Conservation (phyloP, 208 protist genomes). For the Novymonas esmeraldas region DNA sequence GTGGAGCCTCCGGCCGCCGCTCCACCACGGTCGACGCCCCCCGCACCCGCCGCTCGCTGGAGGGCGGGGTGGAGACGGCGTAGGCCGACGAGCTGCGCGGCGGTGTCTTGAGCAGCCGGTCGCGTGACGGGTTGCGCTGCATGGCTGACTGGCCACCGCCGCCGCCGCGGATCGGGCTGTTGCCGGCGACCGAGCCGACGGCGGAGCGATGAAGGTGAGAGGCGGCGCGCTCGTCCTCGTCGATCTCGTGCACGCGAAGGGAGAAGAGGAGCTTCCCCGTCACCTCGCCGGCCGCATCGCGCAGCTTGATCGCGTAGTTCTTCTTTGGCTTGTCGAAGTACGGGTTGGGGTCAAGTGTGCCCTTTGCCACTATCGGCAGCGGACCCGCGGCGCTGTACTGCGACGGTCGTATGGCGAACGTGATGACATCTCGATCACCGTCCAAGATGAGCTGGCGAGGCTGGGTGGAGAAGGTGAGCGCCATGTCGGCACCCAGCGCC, state of each 20-base stretch:
- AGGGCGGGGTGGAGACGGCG: not conserved
- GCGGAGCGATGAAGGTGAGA: not conserved
- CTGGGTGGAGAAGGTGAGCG: slow-evolving; percentile 48
- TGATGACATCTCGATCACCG: slow-evolving; percentile 54
- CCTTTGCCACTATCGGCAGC: slow-evolving; percentile 73
- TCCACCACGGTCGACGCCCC: too few species aligned
- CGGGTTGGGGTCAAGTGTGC: slow-evolving; percentile 67
- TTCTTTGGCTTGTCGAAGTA: slow-evolving; percentile 74
- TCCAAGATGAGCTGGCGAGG: slow-evolving; percentile 37
- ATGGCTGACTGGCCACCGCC: not conserved
- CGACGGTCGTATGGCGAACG: slow-evolving; percentile 64
- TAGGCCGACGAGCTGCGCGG: not conserved
- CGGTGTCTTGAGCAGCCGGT: slow-evolving; percentile 17
- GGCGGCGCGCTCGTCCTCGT: not conserved
- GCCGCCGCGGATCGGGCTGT: not conserved
- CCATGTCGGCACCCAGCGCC: slow-evolving; percentile 57
- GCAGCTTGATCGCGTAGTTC: slow-evolving; percentile 90
- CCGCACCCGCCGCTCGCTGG: not conserved
- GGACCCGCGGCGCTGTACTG: slow-evolving; percentile 45
- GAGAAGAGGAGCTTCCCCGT: slow-evolving; percentile 84
- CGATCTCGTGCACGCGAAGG: slow-evolving; percentile 52
- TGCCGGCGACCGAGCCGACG: slow-evolving; percentile 1
- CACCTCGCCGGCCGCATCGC: slow-evolving; percentile 59
- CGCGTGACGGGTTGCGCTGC: slow-evolving; percentile 18
- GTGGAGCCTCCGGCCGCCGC: too few species aligned